Base-by-base conservation (phyloP, 2,329 filamentous ascomycete genomes). In the Alternaria sp. region DNA sequence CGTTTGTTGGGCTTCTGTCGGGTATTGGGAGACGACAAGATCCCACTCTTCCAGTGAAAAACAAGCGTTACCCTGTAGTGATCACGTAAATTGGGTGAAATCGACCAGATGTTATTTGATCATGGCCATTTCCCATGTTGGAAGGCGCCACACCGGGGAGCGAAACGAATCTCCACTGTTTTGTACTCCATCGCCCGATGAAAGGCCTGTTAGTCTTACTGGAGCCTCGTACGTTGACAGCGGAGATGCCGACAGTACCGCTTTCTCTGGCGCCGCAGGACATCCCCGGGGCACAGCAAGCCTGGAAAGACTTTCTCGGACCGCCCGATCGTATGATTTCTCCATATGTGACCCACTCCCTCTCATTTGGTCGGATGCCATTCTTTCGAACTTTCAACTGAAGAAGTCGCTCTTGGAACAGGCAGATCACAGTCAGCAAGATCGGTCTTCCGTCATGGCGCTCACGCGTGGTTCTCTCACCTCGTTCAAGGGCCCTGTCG, bases 131-230 rank as follows among this genome's bases (percentile, higher is more conserved):
- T 7, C 20, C 41, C 21, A 25, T 50, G 47, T 20, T 30, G 21
- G 44, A 18, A 26, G 43, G 25, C 26, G n/a, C n/a, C 37, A 26
- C 15, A 15, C 23, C 11, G 23, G 25, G 30, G 20, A 43, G 37
- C 37, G 50, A 15, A 7, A 14, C 21, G 41, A 44, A 11, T 43
- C 55, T 45, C 28, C 30, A 25, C 21, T 65, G 18, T 65, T 65
- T 41, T 60, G 46, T 23, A 57, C 60, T 18, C 63, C 63, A 21
- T 53, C 56, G n/a, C 25, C 63, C 20, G 30, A 43, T 14, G 51
- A 60, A 18, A 49, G 15, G 8, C 44, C 28, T 18, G n/a, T 14
- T n/a, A 26, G 10, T 47, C 14, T 26, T 11, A 20, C 18, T n/a
- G 23, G 20, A 21, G 21, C 15, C 14, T 28, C 11, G n/a, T n/a